Conservation (phyloP, 805 yeast genomes). For the Lipomyces orientalis region DNA sequence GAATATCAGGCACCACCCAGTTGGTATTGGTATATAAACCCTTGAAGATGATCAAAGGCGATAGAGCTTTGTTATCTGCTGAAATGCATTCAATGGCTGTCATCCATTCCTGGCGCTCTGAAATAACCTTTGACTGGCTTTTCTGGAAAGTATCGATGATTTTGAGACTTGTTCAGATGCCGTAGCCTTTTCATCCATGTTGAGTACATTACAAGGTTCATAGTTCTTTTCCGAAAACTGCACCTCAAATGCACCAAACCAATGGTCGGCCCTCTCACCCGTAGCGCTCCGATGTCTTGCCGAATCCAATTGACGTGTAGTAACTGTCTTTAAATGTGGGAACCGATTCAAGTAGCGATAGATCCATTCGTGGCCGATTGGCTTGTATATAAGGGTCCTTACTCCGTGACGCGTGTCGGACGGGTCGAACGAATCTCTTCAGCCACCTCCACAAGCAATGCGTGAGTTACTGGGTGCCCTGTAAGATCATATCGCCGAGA, state of each 20-base stretch:
- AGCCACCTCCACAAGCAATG: not conserved
- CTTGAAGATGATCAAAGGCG: not conserved
- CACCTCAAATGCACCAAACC: too few relatives aligned
- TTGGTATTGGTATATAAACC: not conserved
- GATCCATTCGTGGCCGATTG: constrained; percentile 3
- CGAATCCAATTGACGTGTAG: constrained; percentile 1
- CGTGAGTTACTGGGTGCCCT: not conserved
- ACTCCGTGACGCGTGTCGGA: not conserved
- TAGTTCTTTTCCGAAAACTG: too few relatives aligned
- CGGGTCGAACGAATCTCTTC: constrained; percentile 3
- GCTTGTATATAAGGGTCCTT: not conserved
- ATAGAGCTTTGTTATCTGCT: not conserved
- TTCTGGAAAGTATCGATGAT: not conserved
- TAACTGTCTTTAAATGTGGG: not conserved
- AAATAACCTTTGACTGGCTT: too few relatives aligned
- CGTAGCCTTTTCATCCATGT: constrained; percentile 4
- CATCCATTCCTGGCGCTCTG: not conserved
- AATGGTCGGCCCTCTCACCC: not conserved
- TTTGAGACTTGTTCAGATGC: not conserved
- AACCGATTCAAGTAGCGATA: not conserved
- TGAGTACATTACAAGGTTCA: not conserved
- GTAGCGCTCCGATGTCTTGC: not conserved
- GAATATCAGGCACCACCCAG: not conserved
- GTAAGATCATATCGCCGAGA: not conserved
- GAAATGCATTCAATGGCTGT: not conserved